phyloP scores from a whole-genome alignment of 805 yeast species.

The Lipomyces orientalis region DNA sequence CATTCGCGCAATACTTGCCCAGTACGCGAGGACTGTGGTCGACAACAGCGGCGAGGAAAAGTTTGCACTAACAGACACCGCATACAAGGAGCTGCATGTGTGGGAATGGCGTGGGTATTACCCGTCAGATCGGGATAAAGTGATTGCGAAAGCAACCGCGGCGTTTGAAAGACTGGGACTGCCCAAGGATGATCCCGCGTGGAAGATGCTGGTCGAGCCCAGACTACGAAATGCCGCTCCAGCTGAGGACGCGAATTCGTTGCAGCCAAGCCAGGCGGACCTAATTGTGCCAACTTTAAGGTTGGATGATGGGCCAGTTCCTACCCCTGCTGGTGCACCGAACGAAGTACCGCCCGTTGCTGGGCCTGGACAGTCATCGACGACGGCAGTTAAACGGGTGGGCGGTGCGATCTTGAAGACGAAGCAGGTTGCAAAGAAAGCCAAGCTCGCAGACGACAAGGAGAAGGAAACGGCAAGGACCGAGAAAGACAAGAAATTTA shows the following conservation, averaged over 20 bases:
- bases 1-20: conserved; percentile 43
- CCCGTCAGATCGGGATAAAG: conserved; percentile 43
- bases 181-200: conserved; percentile 41
- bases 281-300: conserved; percentile 21
- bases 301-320: conserved; percentile 23
- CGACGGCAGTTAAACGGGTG: conserved; percentile 16
- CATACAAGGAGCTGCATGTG: conserved; percentile 44
- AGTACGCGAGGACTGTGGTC: conserved; percentile 42
- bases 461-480: conserved; percentile 3
- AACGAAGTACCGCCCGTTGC: conserved; percentile 11
- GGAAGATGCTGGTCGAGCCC: conserved; percentile 44
- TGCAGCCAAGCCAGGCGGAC: neutral
- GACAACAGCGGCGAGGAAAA: conserved; percentile 10
- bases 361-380: neutral
- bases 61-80: conserved; percentile 41
- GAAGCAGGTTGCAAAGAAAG: conserved; percentile 32
- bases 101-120: conserved; percentile 49
- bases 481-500: neutral
- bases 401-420: conserved; percentile 44
- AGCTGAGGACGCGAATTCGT: neutral
- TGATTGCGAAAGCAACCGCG: conserved; percentile 41
- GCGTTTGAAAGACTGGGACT: conserved; percentile 44
- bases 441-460: conserved; percentile 10
- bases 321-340: conserved; percentile 27
- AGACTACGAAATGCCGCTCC: conserved; percentile 24